A percentile compares a stretch with the other conserved stretches of the same genome.
Evolutionary conservation across 2,329 filamentous ascomycete genomes (phyloP).

Genomic region (Sporothrix protearum): DNA sequence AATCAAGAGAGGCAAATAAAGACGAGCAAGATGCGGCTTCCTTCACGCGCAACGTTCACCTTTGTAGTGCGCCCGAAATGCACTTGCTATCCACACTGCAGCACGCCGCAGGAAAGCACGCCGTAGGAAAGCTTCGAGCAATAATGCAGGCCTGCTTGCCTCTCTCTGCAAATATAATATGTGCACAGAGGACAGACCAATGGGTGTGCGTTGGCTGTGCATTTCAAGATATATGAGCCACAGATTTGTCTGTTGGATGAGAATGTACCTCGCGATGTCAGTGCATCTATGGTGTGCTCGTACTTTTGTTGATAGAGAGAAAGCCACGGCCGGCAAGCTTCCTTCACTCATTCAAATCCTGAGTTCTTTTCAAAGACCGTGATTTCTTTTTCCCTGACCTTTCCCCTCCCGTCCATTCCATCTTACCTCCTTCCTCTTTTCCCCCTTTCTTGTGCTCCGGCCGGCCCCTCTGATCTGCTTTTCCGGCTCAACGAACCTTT

Average conservation of each 20-base stretch:
- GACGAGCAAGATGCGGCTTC: not conserved
- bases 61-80: not conserved
- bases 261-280: not conserved
- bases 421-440: conserved; percentile 6
- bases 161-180: not conserved
- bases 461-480: conserved; percentile 20
- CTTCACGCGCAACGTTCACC: conserved; percentile 10
- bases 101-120: not conserved
- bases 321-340: not conserved
- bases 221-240: not conserved
- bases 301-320: not conserved
- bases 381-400: not conserved
- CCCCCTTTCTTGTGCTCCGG: not conserved
- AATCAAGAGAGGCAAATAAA: not conserved
- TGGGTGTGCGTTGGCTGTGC: too few relatives aligned
- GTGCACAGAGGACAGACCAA: too few relatives aligned
- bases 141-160: not conserved
- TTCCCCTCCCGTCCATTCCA: not conserved
- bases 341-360: too few relatives aligned
- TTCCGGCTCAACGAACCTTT: conserved; percentile 16
- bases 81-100: not conserved
- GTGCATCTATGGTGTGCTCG: not conserved
- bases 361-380: too few relatives aligned
- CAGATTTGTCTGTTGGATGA: not conserved
- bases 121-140: not conserved